Evolutionary conservation across 202 grass and related monocot species (phyloP).

Genomic region (Schoenoplectus tabernaemontani): DNA sequence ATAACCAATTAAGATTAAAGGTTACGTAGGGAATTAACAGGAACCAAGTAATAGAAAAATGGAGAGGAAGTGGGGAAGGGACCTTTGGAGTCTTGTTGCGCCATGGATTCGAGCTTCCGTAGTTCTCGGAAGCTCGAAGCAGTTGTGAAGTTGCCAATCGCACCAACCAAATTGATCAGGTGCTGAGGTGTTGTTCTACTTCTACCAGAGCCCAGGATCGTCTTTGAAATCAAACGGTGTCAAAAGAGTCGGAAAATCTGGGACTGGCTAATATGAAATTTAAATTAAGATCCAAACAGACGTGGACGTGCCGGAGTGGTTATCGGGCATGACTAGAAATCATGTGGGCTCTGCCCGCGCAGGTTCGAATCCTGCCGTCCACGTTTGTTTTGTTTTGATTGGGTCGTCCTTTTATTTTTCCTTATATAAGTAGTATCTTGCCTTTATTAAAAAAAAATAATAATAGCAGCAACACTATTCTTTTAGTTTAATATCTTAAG

Average conservation of each 20-base stretch:
- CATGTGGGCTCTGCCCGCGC: slow-evolving; percentile 73
- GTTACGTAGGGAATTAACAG: background rate
- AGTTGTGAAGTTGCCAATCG: background rate
- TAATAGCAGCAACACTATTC: no score
- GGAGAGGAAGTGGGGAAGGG: background rate
- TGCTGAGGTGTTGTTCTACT: background rate
- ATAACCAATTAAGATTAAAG: background rate
- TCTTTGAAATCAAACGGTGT: background rate
- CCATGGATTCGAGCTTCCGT: background rate
- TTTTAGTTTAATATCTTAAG: no score
- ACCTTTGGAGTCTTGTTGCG: slow-evolving; percentile 14
- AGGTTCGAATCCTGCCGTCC: slow-evolving; percentile 71
- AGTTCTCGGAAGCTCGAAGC: background rate
- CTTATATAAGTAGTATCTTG: no score
- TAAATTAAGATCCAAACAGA: no score
- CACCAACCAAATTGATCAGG: background rate
- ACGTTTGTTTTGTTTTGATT: slow-evolving; percentile 3
- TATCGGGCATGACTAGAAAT: slow-evolving; percentile 95
- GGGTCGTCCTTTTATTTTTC: no score
- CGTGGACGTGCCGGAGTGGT: slow-evolving; percentile 82
- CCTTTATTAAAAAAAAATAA: no score
- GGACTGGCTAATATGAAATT: no score
- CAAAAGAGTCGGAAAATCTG: no score
- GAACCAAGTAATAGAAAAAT: background rate
- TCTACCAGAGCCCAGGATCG: no score